A percentile compares a stretch with the other conserved stretches of the same genome.
These are phyloP conservation scores for Filosporella fistucella DNA, from an alignment of 495 filamentous ascomycete genomes.

Conservation along the genomic window DNA sequence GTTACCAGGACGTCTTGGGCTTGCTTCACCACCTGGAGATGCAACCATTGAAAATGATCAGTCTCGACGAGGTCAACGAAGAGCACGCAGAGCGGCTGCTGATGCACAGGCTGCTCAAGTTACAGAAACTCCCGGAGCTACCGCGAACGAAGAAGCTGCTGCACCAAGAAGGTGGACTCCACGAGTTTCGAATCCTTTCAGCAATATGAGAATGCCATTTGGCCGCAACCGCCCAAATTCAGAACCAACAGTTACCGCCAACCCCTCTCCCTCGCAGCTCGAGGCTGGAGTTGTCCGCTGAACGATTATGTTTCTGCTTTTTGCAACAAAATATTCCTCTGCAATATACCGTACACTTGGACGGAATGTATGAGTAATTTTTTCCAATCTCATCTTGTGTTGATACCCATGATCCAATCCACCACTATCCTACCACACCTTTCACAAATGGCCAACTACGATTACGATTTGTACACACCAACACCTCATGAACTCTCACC, in stretches of 20 bases:
- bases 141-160: conserved; percentile 2
- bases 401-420: conserved; percentile 9
- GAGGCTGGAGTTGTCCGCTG: conserved; percentile 32
- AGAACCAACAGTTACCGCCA: conserved; percentile 7
- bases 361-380: conserved; percentile 9
- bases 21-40: not conserved
- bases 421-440: not conserved
- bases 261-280: conserved; percentile 33
- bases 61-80: not conserved
- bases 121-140: not conserved
- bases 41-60: conserved; percentile 1
- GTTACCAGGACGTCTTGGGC: conserved; percentile 16
- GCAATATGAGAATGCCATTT: conserved; percentile 12
- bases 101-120: not conserved
- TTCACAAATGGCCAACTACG: not conserved
- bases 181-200: conserved; percentile 15
- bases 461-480: conserved; percentile 2
- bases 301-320: conserved; percentile 16
- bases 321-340: conserved; percentile 17
- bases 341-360: not conserved
- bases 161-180: conserved; percentile 17
- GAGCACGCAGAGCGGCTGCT: not conserved
- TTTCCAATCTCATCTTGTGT: not conserved
- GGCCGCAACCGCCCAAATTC: conserved; percentile 21
- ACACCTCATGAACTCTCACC: not conserved